A percentile compares a stretch with the other conserved stretches of the same genome.
Evolutionary conservation across 345 rosid genomes (phyloP).

Genomic region (Brassica nigra): DNA sequence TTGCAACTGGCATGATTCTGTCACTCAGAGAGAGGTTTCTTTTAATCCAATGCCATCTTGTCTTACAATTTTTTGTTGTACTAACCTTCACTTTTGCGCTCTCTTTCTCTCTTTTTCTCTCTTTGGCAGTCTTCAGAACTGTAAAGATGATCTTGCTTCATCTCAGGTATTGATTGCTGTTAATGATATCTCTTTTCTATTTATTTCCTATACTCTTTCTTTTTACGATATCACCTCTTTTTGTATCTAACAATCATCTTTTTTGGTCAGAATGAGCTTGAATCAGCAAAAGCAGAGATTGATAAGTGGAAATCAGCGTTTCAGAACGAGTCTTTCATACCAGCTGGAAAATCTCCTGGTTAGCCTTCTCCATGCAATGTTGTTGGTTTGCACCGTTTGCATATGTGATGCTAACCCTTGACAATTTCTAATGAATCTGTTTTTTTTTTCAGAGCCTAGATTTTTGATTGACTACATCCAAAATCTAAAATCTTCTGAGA

Average conservation of each 20-base stretch:
- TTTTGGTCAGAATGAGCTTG: conserved; percentile 61
- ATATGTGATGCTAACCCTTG: not conserved
- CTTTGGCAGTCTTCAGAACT: conserved; percentile 72
- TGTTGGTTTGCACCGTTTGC: not conserved
- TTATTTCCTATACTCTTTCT: conserved; percentile 1
- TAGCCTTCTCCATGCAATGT: conserved; percentile 38
- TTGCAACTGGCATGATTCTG: not conserved
- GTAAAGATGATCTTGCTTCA: conserved; percentile 55
- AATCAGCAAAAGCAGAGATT: conserved; percentile 72
- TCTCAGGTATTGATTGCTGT: conserved; percentile 59
- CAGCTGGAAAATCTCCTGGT: conserved; percentile 76
- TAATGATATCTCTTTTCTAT: not conserved
- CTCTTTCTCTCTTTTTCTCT: not conserved
- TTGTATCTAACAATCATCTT: not conserved
- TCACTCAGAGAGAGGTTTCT: not conserved
- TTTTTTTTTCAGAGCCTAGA: conserved; percentile 61
- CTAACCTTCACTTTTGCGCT: not conserved
- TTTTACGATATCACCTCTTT: not conserved
- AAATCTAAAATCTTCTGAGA: conserved; percentile 77
- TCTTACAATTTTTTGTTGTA: not conserved
- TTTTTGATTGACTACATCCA: conserved; percentile 72
- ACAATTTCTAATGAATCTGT: conserved; percentile 2
- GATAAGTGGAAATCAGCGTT: conserved; percentile 85
- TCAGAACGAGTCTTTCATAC: conserved; percentile 67
- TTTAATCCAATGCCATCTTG: not conserved